Evolutionary conservation across 768 basidiomycete species (phyloP).

Genomic region (Fibroporia radiculosa): DNA sequence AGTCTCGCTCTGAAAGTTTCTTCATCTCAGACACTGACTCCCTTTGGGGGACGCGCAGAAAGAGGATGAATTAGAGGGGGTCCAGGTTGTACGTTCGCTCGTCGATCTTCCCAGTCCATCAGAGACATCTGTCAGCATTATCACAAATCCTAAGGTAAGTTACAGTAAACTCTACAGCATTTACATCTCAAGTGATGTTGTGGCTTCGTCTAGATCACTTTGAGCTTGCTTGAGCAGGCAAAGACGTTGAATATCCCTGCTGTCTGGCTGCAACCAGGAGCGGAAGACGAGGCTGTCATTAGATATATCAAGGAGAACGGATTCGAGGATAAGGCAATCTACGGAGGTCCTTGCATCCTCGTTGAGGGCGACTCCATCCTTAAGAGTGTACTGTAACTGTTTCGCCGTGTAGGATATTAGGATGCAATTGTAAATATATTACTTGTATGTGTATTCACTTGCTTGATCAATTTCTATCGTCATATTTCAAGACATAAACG

Average conservation of each 20-base stretch:
- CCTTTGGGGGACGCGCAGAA: constrained; percentile 35
- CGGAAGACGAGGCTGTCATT: constrained; percentile 58
- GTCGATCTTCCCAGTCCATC: constrained; percentile 49
- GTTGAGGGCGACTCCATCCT: constrained; percentile 60
- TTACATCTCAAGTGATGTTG: neutral
- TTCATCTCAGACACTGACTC: neutral
- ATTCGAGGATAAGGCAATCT: constrained; percentile 61
- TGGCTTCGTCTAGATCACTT: constrained; percentile 47
- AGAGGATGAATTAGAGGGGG: constrained; percentile 61
- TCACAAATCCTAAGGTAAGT: constrained; percentile 66
- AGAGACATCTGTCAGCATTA: constrained; percentile 68
- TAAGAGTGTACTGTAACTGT: constrained; percentile 9
- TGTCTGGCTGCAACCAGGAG: constrained; percentile 89
- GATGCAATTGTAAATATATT: neutral
- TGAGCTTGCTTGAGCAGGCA: constrained; percentile 56
- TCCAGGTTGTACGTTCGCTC: constrained; percentile 48
- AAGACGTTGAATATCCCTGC: constrained; percentile 64
- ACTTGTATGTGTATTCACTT: no score
- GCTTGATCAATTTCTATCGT: no score
- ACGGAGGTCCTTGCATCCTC: constrained; percentile 78
- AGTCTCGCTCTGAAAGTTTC: neutral
- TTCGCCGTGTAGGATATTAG: neutral
- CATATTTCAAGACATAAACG: no score
- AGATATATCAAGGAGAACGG: constrained; percentile 59
- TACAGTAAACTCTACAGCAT: neutral